These are phyloP conservation scores for Diaporthe australafricana DNA, from an alignment of 2,329 filamentous ascomycete genomes.

Conservation along the genomic window DNA sequence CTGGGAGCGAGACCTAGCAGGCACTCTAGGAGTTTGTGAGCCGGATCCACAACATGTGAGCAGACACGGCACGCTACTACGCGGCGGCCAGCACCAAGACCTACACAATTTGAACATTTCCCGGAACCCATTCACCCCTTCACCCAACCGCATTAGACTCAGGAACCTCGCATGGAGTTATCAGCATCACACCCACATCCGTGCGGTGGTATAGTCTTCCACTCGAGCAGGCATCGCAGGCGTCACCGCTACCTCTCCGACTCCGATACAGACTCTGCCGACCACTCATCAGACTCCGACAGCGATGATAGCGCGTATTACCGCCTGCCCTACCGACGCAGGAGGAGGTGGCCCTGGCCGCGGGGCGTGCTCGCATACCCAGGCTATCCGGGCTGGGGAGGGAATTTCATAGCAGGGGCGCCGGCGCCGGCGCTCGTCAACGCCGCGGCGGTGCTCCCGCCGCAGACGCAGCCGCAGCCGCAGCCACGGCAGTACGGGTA, in stretches of 20 bases:
- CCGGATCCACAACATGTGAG: not conserved
- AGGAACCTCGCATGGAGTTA: not conserved
- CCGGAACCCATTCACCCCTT: no score
- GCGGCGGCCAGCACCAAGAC: no score
- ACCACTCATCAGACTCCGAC: not conserved
- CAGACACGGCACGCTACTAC: not conserved
- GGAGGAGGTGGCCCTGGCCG: not conserved
- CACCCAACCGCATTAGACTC: no score
- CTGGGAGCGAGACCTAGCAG: not conserved
- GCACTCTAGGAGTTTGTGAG: no score
- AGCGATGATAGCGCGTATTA: not conserved
- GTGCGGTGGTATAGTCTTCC: not conserved
- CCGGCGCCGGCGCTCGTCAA: not conserved
- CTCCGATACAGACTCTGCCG: constrained; percentile 5
- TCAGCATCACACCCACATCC: not conserved
- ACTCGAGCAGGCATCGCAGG: not conserved
- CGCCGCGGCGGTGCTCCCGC: not conserved
- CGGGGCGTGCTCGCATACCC: not conserved
- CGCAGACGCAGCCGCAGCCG: not conserved
- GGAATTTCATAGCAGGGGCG: not conserved
- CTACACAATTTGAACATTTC: no score
- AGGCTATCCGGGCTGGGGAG: not conserved
- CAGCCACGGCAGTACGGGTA: constrained; percentile 29
- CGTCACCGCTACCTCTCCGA: not conserved
- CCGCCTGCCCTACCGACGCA: not conserved